Evolutionary conservation across 2,329 filamentous ascomycete genomes (phyloP), one percentile per base, ranked within the genome.

Genomic region (Sporothrix euskadiensis): DNA sequence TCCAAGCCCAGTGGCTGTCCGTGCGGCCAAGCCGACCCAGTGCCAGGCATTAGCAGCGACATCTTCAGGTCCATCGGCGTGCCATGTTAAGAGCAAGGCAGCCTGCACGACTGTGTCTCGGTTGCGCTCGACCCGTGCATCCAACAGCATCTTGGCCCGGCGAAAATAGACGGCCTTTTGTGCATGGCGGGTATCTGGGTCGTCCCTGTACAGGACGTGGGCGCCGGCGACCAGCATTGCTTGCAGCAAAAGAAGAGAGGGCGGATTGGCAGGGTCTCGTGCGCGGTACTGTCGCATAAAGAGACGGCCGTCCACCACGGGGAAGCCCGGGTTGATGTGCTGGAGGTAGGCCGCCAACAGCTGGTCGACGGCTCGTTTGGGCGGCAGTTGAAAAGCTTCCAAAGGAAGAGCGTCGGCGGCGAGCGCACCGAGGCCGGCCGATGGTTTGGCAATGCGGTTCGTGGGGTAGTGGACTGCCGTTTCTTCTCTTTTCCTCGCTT

Each of bases 11-110:
- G 69, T 63, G 2, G 72, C 72, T 4, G 72, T 73, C 8, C 66
- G 65, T 22, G 72, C 72, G 1, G 72, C 72, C n/a, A 73, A 6
- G 3, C 72, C 72, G 32, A 73, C 44, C 71, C 72, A 73, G 66
- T 65, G 63, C 65, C 66, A 73, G 14, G 72, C 72, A 26, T 73
- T 73, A 41, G 72, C 72, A 7, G 49, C 54, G 1, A 69, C 57
- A 47, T 73, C 72, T 39, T 73, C 72, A 8, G 56, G 54, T 4
- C 72, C 72, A 14, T 73, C 72, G 4, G 68, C 54, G 35, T 70
- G 66, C 72, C 72, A 73, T 22, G 72, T 70, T 30, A 73, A 22
- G 3, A 73, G 66, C 19, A 73, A 7, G 0, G 72, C 72, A 8
- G 72, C 72, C 66, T 73, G 72, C 6, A 73, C 72, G 10, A 73